These are phyloP conservation scores for Theobroma grandiflorum DNA, from an alignment of 441 rosid species.

Conservation along the genomic window DNA sequence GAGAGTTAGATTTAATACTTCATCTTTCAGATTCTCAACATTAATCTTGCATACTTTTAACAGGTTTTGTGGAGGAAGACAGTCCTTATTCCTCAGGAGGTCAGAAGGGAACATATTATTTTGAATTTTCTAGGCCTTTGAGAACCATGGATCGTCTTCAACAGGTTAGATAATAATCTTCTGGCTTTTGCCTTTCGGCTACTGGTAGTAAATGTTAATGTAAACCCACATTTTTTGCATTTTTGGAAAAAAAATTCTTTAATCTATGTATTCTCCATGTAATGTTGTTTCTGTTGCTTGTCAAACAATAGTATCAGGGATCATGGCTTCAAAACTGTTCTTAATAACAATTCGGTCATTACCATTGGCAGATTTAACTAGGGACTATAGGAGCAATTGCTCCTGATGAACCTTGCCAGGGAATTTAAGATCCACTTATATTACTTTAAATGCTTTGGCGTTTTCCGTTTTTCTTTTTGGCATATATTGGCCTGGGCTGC, in stretches of 20 bases:
- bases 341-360: neutral
- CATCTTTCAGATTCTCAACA: neutral
- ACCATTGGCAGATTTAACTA: neutral
- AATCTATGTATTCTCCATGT: neutral
- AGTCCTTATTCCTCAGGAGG: conserved; percentile 78
- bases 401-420: neutral
- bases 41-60: conserved; percentile 14
- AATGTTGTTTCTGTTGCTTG: neutral
- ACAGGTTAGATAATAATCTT: conserved; percentile 64
- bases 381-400: neutral
- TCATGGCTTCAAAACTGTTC: conserved; percentile 4
- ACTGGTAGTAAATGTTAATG: neutral
- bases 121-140: conserved; percentile 91
- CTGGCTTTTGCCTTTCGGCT: conserved; percentile 24
- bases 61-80: conserved; percentile 90
- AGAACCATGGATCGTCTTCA: conserved; percentile 90
- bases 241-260: neutral
- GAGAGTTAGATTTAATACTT: neutral
- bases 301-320: conserved; percentile 13
- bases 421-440: neutral
- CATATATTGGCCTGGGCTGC: neutral
- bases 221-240: conserved; percentile 1
- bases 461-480: neutral
- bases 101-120: conserved; percentile 79
- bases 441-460: neutral